These are phyloP conservation scores for Candida tallmaniae DNA, from an alignment of 805 yeast genomes.

Conservation along the genomic window DNA sequence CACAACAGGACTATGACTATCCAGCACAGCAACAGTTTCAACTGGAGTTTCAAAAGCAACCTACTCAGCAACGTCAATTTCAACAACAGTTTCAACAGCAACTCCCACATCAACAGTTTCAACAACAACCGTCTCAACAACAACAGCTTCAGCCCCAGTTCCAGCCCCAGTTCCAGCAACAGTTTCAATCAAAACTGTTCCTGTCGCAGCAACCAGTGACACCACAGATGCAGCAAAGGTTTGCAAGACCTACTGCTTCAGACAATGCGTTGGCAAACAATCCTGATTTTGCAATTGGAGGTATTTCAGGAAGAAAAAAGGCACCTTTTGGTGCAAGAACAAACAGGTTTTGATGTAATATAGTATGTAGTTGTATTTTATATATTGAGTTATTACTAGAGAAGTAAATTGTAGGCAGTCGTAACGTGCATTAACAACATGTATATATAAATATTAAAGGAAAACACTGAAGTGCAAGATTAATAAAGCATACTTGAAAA, in stretches of 20 bases:
- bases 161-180: constrained; percentile 16
- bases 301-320: constrained; percentile 9
- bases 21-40: constrained; percentile 18
- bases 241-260: constrained; percentile 25
- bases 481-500: too few relatives aligned
- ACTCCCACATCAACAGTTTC: constrained; percentile 14
- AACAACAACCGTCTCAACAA: constrained; percentile 14
- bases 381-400: too few relatives aligned
- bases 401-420: too few relatives aligned
- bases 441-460: too few relatives aligned
- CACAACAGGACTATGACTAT: constrained; percentile 12
- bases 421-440: too few relatives aligned
- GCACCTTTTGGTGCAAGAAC: constrained; percentile 8
- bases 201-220: neutral
- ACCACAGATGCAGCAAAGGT: constrained; percentile 8
- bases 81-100: constrained; percentile 22
- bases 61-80: constrained; percentile 15
- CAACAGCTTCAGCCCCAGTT: too few relatives aligned
- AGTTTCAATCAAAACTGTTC: constrained; percentile 2
- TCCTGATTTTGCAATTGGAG: constrained; percentile 37
- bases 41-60: constrained; percentile 18
- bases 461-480: too few relatives aligned
- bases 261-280: constrained; percentile 35
- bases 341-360: too few relatives aligned
- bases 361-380: too few relatives aligned